Evolutionary conservation across 495 filamentous ascomycete species (phyloP).

Genomic region (Podospora pseudopauciseta): DNA sequence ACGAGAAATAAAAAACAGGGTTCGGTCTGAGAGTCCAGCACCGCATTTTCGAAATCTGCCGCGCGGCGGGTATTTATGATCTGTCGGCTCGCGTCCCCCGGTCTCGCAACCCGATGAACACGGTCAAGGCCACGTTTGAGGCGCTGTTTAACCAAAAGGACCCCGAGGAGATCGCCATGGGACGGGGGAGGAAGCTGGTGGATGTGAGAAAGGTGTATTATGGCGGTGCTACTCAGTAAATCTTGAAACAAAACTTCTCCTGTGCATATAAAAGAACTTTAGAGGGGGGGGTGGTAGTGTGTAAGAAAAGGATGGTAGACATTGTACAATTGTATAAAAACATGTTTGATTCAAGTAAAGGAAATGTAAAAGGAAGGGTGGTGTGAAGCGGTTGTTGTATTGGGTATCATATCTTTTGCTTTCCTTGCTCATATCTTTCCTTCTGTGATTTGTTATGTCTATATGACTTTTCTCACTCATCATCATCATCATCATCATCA

Average conservation of each 20-base stretch:
- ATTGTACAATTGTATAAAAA: slow-evolving; percentile 4
- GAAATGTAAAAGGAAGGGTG: background rate
- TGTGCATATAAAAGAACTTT: background rate
- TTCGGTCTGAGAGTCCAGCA: slow-evolving; percentile 89
- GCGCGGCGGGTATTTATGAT: slow-evolving; percentile 77
- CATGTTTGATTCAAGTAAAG: background rate
- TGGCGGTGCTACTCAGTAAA: slow-evolving; percentile 55
- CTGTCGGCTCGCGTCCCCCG: slow-evolving; percentile 74
- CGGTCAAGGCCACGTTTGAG: slow-evolving; percentile 81
- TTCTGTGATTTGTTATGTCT: too few species aligned
- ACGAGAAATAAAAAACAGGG: slow-evolving; percentile 23
- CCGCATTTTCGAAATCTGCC: slow-evolving; percentile 88
- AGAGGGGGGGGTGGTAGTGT: background rate
- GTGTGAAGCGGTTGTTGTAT: background rate
- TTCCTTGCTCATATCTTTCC: background rate
- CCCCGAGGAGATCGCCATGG: slow-evolving; percentile 84
- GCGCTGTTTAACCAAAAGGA: slow-evolving; percentile 77
- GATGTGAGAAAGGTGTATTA: slow-evolving; percentile 98
- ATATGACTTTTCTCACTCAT: too few species aligned
- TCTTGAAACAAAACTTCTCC: background rate
- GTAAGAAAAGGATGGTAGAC: background rate
- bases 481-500: background rate
- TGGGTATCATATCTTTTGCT: background rate
- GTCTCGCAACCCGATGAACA: slow-evolving; percentile 91
- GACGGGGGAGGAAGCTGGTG: slow-evolving; percentile 86